Base-by-base conservation (phyloP, 352 stramenopile species). In the Globisporangium apiculatum region DNA sequence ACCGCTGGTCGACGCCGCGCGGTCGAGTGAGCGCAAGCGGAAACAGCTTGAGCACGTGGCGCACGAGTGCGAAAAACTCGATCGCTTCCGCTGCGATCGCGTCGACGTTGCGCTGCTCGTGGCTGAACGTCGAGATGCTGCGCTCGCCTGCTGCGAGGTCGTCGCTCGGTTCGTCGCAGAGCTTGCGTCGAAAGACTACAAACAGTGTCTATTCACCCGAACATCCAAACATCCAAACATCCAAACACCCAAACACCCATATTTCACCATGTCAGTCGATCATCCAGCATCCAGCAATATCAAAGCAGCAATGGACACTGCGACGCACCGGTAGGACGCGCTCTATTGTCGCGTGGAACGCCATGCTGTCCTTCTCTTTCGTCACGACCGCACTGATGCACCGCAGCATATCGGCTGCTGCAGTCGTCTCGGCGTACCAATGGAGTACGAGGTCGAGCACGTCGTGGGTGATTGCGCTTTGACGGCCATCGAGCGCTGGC, bases 61-160 rank as follows among this genome's bases (percentile, higher is more conserved):
- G 64, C 3, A 66, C 24, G n/a, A 87, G 58, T 35, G 62, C 60
- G 52, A 90, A 69, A 50, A 87, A 75, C 58, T 86, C 67, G 18
- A 79, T 62, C 52, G 87, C 66, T 58, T 87, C 75, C 11, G 62
- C 58, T 15, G 75, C 65, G 38, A 90, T 50, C 12, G 66, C 60
- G 15, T 74, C 65, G 7, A 75, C 71, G 15, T 73, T 60, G 31
- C 69, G 61, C 10, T 75, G 60, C 8, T 71, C 50, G 14, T 51
- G 52, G 45, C 85, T 66, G 11, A 81, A 70, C 6, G 35, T 48
- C 7, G 79, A 65, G 50, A 87, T 66, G 31, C 49, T 61, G 36
- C 67, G 65, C 37, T 71, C 66, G 8, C 48, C 61, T 15, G 40
- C 48, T 31, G 65, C 50, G 31, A 60, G 42, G 14, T 62, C 58